Conservation (phyloP, 1,284 basidiomycete genomes). For the Moesziomyces antarcticus region DNA sequence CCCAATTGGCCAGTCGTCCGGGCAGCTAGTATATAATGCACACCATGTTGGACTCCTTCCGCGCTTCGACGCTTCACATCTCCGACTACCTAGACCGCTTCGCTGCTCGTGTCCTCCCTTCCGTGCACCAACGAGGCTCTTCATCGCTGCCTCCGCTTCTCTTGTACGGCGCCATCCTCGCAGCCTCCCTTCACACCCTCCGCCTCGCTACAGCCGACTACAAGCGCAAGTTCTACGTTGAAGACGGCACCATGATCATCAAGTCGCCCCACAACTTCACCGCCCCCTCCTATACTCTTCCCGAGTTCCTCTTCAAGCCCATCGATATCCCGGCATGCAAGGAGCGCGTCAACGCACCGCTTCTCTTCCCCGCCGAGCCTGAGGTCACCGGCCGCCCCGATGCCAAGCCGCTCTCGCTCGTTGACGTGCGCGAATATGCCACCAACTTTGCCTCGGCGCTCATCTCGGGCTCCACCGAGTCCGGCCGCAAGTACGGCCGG, state of each 20-base stretch:
- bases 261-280: constrained; percentile 44
- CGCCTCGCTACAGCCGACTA: constrained; percentile 19
- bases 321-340: constrained; percentile 36
- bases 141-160: constrained; percentile 8
- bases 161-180: constrained; percentile 25
- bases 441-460: constrained; percentile 53
- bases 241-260: constrained; percentile 50
- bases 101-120: constrained; percentile 4
- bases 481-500: constrained; percentile 47
- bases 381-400: constrained; percentile 32
- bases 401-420: constrained; percentile 46
- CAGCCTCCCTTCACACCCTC: constrained; percentile 18
- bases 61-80: constrained; percentile 15
- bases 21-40: constrained; percentile 12
- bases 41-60: constrained; percentile 23
- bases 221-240: constrained; percentile 25
- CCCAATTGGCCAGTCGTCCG: background rate
- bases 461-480: constrained; percentile 37
- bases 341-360: constrained; percentile 25
- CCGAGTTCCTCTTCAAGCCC: constrained; percentile 55
- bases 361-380: constrained; percentile 51
- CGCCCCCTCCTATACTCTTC: constrained; percentile 48
- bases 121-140: constrained; percentile 2
- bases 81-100: constrained; percentile 31
- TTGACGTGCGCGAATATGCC: constrained; percentile 50